Evolutionary conservation across 148 eudicot species (phyloP).

Genomic region (Camellia lanceoleosa): DNA sequence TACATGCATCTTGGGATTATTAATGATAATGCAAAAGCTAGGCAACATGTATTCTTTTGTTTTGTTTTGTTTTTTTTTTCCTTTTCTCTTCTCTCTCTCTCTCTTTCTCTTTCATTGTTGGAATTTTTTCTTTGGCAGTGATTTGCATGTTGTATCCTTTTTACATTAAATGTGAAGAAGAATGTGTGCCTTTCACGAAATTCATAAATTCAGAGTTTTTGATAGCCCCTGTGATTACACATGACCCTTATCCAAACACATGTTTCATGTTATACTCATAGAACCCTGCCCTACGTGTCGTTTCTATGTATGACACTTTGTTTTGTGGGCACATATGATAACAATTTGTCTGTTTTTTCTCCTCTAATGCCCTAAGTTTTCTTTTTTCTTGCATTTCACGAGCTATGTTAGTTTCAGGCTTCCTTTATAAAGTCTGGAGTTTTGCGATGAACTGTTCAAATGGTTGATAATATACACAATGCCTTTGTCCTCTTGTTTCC

Average conservation of each 20-base stretch:
- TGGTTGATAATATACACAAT: background rate
- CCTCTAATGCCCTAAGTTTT: background rate
- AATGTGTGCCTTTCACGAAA: too few species aligned
- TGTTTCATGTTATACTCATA: background rate
- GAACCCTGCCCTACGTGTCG: background rate
- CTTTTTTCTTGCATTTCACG: background rate
- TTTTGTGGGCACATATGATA: background rate
- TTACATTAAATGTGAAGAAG: background rate
- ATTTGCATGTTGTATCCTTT: too few species aligned
- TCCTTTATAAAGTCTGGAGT: background rate
- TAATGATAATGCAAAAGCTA: background rate
- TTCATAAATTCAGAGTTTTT: too few species aligned
- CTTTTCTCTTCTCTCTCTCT: background rate
- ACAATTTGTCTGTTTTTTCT: background rate
- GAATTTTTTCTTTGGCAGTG: too few species aligned
- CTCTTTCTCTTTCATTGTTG: background rate
- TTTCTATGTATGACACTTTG: background rate
- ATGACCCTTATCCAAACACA: background rate
- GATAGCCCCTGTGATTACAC: too few species aligned
- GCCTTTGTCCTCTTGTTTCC: background rate
- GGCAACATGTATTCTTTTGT: background rate
- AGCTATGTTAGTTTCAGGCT: background rate
- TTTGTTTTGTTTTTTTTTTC: background rate
- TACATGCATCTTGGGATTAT: background rate
- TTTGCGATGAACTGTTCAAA: background rate